Percentiles rank a stretch among this genome's conserved stretches.
Conservation (phyloP, 1,284 basidiomycete genomes). For the Sporisorium exsertum region DNA sequence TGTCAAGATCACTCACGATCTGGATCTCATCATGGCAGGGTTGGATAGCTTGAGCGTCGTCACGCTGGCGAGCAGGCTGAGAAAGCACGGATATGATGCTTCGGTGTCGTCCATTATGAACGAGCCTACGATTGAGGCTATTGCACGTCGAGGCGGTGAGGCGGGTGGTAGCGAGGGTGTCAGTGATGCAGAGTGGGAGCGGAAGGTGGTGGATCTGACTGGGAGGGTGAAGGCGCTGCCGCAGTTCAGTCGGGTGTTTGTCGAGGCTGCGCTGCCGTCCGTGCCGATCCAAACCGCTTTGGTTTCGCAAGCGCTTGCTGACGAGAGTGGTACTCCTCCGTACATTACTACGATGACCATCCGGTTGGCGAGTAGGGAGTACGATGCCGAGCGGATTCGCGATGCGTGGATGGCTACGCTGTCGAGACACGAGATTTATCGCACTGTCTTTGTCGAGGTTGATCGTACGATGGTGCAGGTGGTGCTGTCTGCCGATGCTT, state of each 20-base stretch:
- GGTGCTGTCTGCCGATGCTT: constrained; percentile 21
- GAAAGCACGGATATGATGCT: constrained; percentile 31
- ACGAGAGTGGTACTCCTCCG: constrained; percentile 25
- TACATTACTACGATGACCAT: constrained; percentile 57
- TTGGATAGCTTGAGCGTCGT: constrained; percentile 64
- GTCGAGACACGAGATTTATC: constrained; percentile 51
- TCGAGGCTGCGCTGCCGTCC: constrained; percentile 44
- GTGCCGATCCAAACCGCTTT: constrained; percentile 61
- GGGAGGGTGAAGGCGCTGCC: constrained; percentile 14
- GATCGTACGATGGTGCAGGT: constrained; percentile 42
- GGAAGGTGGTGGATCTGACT: constrained; percentile 17
- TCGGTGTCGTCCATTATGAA: constrained; percentile 49
- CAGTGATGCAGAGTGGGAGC: constrained; percentile 14
- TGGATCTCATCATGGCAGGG: constrained; percentile 56
- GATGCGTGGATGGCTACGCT: constrained; percentile 40
- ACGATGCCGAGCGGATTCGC: constrained; percentile 16
- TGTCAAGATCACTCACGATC: constrained; percentile 18
- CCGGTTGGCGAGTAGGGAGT: constrained; percentile 6
- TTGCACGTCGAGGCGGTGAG: constrained; percentile 21
- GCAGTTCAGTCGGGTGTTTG: neutral
- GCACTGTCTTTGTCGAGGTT: constrained; percentile 54
- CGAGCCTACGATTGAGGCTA: constrained; percentile 49
- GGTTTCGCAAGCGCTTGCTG: constrained; percentile 47
- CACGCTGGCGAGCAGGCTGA: constrained; percentile 50
- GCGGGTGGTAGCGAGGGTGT: neutral